Base-by-base conservation (phyloP, 2,329 filamentous ascomycete species). In the Gnomoniopsis sp. region DNA sequence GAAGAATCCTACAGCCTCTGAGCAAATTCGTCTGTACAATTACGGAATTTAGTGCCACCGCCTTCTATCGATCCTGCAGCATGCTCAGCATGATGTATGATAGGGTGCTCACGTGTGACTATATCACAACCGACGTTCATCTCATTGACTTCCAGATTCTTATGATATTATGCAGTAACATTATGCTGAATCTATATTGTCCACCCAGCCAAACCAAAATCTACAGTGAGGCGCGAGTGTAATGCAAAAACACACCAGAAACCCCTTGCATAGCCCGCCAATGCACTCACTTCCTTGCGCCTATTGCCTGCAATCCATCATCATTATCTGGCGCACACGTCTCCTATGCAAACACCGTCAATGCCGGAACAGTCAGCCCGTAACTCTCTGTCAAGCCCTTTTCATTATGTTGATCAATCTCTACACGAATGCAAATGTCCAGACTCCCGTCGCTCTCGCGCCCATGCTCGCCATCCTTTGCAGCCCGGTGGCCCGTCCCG, bases 401-500 rank as follows among this genome's bases (percentile, higher is more conserved):
- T 2, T 86, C 85, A 70, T 98, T 87, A 66, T 88, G 87, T 69
- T 96, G 90, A 70, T 93, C 87, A 62, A 93, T 86, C 74, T 99
- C 95, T 63, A 97, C 87, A 58, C 92, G 89, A 66, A 99, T 85
- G 57, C 87, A 87, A 52, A 98, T 86, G 66, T 97, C 91, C 4
- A 99, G 80, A 11, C 84, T 77, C 66, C 82, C 80, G 75, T 88
- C 78, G 71, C 80, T 70, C 66, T 75, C 73, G 71, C 78, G 73
- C 64, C 88, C 76, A 73, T 87, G 73, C 69, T 74, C 67, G 71
- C 84, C 67, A 62, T 69, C 67, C n/a, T 75, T 70, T 0, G 91
- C 89, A 14, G 92, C 90, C 59, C 84, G 85, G 76, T 97, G 92
- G 33, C 75, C 77, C 0, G 91, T 92, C 3, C 93, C 93, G 0